These are phyloP conservation scores for Talaromyces albobiverticillius DNA, from an alignment of 2,329 filamentous ascomycete genomes.

Conservation along the genomic window DNA sequence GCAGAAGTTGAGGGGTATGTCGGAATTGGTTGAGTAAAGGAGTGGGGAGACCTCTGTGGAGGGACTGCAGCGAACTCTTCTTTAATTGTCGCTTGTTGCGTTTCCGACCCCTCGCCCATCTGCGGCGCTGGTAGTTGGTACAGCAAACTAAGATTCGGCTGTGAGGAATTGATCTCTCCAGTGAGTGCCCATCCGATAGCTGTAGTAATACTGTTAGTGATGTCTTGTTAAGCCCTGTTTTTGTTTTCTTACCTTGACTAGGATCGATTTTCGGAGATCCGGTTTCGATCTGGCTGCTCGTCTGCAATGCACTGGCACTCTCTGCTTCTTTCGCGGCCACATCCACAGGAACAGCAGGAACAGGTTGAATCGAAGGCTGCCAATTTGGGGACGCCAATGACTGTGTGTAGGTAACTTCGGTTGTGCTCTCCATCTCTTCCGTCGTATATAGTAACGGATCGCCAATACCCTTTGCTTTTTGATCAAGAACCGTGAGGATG, in stretches of 20 bases:
- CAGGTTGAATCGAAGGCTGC: conserved; percentile 26
- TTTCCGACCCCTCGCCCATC: conserved; percentile 16
- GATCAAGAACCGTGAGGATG: conserved; percentile 79
- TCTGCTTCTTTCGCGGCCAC: conserved; percentile 20
- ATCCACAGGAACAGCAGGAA: conserved; percentile 26
- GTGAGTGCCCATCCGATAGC: conserved; percentile 84
- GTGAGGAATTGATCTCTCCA: conserved; percentile 80
- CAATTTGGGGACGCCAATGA: conserved; percentile 52
- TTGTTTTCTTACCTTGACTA: conserved; percentile 47
- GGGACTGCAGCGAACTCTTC: conserved; percentile 24
- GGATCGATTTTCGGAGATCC: conserved; percentile 49
- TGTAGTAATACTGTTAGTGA: conserved; percentile 35
- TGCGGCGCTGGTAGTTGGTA: conserved; percentile 60
- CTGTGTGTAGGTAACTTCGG: conserved; percentile 52
- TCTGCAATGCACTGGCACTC: conserved; percentile 17
- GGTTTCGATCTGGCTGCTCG: conserved; percentile 28
- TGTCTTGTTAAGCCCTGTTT: conserved; percentile 13
- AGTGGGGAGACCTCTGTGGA: conserved; percentile 19
- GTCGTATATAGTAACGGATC: conserved; percentile 65
- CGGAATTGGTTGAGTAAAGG: conserved; percentile 32
- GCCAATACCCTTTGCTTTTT: conserved; percentile 82
- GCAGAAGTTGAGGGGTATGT: conserved; percentile 15
- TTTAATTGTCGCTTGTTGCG: conserved; percentile 31
- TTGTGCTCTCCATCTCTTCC: conserved; percentile 75
- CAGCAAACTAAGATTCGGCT: conserved; percentile 76